Evolutionary conservation across 2,329 filamentous ascomycete species (phyloP).

Genomic region (Exophiala viscosa): DNA sequence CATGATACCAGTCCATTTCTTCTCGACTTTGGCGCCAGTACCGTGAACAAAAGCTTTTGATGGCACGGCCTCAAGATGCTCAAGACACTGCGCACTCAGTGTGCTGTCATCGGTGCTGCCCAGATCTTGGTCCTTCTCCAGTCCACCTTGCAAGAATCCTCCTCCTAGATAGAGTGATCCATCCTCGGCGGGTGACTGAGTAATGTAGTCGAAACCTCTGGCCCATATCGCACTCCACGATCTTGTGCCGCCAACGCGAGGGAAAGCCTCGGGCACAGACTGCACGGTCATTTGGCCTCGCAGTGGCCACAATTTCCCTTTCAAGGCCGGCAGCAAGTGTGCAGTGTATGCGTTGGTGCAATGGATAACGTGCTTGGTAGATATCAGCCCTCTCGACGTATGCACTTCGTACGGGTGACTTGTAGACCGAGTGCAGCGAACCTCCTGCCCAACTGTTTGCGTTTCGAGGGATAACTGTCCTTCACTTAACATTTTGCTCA

Average conservation of each 20-base stretch:
- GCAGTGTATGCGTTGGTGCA: constrained; percentile 44
- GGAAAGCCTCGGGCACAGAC: constrained; percentile 28
- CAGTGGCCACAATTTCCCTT: constrained; percentile 38
- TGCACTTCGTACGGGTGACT: constrained; percentile 31
- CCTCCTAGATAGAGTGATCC: constrained; percentile 21
- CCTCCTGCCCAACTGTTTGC: constrained; percentile 20
- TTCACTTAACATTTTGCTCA: constrained; percentile 16
- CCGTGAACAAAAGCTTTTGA: constrained; percentile 12
- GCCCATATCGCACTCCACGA: constrained; percentile 21
- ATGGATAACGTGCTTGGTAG: constrained; percentile 38
- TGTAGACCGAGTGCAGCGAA: constrained; percentile 9
- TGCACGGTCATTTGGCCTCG: constrained; percentile 46
- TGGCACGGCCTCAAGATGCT: constrained; percentile 15
- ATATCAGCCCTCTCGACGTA: constrained; percentile 38
- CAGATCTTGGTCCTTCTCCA: constrained; percentile 34
- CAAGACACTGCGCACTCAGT: constrained; percentile 18
- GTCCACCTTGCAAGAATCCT: constrained; percentile 29
- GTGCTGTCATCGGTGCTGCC: constrained; percentile 37
- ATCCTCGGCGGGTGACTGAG: constrained; percentile 26
- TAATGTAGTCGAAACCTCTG: constrained; percentile 24
- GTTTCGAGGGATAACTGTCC: constrained; percentile 27
- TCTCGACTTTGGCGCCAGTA: constrained; percentile 19
- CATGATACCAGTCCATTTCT: constrained; percentile 34
- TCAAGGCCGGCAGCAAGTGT: constrained; percentile 41
- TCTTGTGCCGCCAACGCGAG: constrained; percentile 29